Base-by-base conservation (phyloP, 1,284 basidiomycete species). In the Cystobasidium slooffiae region DNA sequence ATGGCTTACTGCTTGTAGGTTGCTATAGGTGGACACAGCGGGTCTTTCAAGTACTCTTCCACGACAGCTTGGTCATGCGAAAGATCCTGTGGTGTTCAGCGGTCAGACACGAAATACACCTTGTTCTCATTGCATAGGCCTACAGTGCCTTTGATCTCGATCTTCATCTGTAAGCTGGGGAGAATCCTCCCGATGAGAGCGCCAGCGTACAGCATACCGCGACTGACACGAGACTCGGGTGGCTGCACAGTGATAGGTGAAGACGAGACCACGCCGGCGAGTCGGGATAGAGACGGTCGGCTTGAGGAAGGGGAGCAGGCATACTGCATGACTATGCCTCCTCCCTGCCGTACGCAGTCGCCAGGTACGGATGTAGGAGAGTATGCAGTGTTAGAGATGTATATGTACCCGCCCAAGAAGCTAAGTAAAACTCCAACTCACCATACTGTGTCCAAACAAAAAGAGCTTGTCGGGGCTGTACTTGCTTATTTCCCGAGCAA, bases 391-490 rank as follows among this genome's bases (percentile, higher is more conserved):
- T 10, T 3, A 39, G n/a, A n/a, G 14, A 52, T 12, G 18, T 1
- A 4, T 12, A 4, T 68, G 7, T 16, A 37, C 12, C 12, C 31
- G 22, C 2, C 4, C 1, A 44, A 37, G 55, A 20, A 22, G 18
- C 14, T 37, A 31, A 37, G 8, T 47, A n/a, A n/a, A n/a, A n/a
- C 8, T 37, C 7, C 24, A 43, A 37, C 68, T 18, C 18, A 77
- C 81, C 83, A 84, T 84, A 68, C 81, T 82, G 75, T 84, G 84
- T 6, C 84, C 84, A 58, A 81, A 77, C 43, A 84, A 69, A 76
- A 80, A 84, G 43, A 84, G 75, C n/a, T 78, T 77, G 6, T 79
- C 14, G 37, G 14, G 70, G 49, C 39, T 65, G 37, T 7, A 51
- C 46, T 4, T 37, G 46, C 44, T 79, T 1, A 80, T 74, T 37